Percentiles rank a stretch among this genome's conserved stretches.
phyloP scores from a whole-genome alignment of 179 eudicot genomes.

The Camellia oleifera region DNA sequence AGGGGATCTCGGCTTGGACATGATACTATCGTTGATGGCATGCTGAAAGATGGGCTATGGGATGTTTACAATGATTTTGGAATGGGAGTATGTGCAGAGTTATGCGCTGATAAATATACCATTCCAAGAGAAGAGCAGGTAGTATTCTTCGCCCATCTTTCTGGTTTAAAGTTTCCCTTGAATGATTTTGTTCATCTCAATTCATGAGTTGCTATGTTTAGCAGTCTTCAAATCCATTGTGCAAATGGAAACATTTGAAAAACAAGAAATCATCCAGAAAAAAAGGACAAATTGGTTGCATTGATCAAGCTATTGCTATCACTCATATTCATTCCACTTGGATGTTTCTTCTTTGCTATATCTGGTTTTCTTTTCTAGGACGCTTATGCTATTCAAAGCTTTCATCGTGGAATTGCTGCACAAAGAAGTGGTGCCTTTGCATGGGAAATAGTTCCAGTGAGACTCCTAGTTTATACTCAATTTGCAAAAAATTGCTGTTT shows the following conservation, averaged over 20 bases:
- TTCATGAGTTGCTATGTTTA: not conserved
- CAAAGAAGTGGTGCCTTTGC: constrained; percentile 68
- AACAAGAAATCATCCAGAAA: not conserved
- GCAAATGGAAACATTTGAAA: not conserved
- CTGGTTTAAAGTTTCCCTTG: constrained; percentile 1
- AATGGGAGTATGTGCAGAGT: constrained; percentile 89
- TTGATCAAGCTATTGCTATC: not conserved
- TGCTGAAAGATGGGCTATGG: constrained; percentile 97
- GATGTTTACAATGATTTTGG: constrained; percentile 91
- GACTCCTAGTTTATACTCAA: constrained; percentile 15
- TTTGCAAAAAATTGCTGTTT: not conserved
- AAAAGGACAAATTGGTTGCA: not conserved
- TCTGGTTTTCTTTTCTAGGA: constrained; percentile 44
- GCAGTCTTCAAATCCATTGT: not conserved
- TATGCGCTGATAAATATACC: constrained; percentile 65
- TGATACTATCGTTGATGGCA: constrained; percentile 80
- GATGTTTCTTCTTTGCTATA: not conserved
- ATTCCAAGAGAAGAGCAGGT: constrained; percentile 83
- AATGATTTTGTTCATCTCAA: not conserved
- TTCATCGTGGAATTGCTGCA: constrained; percentile 75
- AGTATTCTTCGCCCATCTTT: not conserved
- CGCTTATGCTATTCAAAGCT: constrained; percentile 82
- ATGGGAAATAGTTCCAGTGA: constrained; percentile 91
- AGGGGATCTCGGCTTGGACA: constrained; percentile 86
- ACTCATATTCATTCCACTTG: not conserved